These are phyloP conservation scores for Mycena citricolor DNA, from an alignment of 1,284 basidiomycete genomes.

Conservation along the genomic window DNA sequence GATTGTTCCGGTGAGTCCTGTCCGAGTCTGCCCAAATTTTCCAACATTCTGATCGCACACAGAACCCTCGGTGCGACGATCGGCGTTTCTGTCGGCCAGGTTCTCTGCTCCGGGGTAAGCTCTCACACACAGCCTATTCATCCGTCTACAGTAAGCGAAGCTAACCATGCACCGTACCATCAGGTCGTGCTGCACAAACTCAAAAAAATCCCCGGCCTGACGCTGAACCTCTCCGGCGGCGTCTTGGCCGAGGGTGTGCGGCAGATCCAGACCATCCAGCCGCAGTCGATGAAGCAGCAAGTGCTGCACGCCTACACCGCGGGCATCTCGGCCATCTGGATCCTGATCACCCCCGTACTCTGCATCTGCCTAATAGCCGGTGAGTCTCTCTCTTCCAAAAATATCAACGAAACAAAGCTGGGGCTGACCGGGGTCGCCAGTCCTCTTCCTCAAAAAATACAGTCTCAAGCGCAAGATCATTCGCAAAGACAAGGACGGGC, in stretches of 20 bases:
- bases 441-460: conserved; percentile 22
- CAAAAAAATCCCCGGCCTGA: conserved; percentile 48
- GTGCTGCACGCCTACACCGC: conserved; percentile 71
- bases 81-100: conserved; percentile 71
- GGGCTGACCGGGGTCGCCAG: too few relatives aligned
- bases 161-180: background rate
- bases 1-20: conserved; percentile 31
- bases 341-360: conserved; percentile 63
- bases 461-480: conserved; percentile 20
- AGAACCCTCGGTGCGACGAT: conserved; percentile 65
- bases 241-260: conserved; percentile 56
- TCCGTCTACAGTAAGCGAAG: background rate
- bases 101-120: conserved; percentile 63
- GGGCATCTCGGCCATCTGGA: conserved; percentile 72
- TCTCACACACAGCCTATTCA: background rate
- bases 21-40: conserved; percentile 67
- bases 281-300: conserved; percentile 46
- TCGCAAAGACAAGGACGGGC: conserved; percentile 9
- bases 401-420: too few relatives aligned
- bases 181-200: conserved; percentile 42
- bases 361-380: conserved; percentile 59
- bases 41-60: conserved; percentile 38
- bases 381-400: conserved; percentile 31
- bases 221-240: conserved; percentile 50
- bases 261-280: conserved; percentile 47